Conservation (phyloP, 1,139 yeast species). For the Hemisphaericaspora xylofermentans region DNA sequence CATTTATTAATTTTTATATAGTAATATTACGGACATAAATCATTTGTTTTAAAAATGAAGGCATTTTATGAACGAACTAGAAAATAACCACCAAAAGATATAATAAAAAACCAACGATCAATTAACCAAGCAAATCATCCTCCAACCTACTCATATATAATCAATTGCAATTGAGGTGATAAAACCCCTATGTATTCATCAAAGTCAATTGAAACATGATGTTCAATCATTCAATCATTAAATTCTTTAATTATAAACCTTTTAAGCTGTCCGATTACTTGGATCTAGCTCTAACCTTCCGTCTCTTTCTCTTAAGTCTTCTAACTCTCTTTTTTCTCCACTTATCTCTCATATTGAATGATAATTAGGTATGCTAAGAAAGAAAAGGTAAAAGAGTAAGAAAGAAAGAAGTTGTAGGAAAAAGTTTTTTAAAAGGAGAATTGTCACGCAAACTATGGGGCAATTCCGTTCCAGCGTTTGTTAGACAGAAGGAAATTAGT, state of each 20-base stretch:
- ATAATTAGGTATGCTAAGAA: slow-evolving; percentile 24
- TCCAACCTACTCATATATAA: not conserved
- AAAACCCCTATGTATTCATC: slow-evolving; percentile 1
- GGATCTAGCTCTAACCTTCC: slow-evolving; percentile 99
- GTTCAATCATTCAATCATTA: not conserved
- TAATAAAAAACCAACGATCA: not conserved
- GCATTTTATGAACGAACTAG: slow-evolving; percentile 6
- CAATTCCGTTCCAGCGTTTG: too few relatives aligned
- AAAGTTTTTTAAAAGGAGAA: slow-evolving; percentile 4
- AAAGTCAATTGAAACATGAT: not conserved
- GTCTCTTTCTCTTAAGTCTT: slow-evolving; percentile 99
- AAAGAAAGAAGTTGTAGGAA: slow-evolving; percentile 8
- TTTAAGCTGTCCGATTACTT: slow-evolving; percentile 66
- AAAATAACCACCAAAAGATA: slow-evolving; percentile 2
- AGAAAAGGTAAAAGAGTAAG: slow-evolving; percentile 13
- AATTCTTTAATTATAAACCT: not conserved
- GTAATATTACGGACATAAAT: slow-evolving; percentile 4
- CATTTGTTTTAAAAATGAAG: not conserved
- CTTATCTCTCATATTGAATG: slow-evolving; percentile 76
- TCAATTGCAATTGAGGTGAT: not conserved
- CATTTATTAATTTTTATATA: slow-evolving; percentile 3
- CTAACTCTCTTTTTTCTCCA: slow-evolving; percentile 99
- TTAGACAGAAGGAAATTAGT: not conserved
- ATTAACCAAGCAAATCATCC: slow-evolving; percentile 1
- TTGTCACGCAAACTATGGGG: not conserved